Conservation (phyloP, 164 flowering plant genomes). For the Kingdonia uniflora region DNA sequence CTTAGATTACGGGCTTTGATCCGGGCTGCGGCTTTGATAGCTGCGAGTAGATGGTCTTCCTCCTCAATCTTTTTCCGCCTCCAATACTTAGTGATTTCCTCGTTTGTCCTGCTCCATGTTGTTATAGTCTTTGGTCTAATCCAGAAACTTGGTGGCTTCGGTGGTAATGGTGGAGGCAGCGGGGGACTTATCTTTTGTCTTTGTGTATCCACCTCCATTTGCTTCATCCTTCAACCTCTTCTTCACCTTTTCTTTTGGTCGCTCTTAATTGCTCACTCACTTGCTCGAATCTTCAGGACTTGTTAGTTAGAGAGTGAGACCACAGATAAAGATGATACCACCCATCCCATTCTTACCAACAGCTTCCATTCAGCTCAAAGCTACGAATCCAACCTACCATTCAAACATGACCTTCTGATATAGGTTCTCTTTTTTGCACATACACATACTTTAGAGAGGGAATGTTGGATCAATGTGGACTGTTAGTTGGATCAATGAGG, state of each 20-base stretch:
- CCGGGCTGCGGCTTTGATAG: constrained; percentile 76
- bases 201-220: constrained; percentile 2
- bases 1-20: constrained; percentile 46
- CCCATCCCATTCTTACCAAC: no score
- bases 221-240: not conserved
- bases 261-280: no score
- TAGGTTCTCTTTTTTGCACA: no score
- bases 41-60: constrained; percentile 68
- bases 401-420: constrained; percentile 14
- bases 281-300: no score
- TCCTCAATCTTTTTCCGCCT: constrained; percentile 48
- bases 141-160: constrained; percentile 13
- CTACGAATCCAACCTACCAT: constrained; percentile 43
- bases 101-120: constrained; percentile 41
- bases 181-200: constrained; percentile 12
- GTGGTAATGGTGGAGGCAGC: constrained; percentile 22
- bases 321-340: no score
- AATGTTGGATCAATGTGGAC: no score
- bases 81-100: constrained; percentile 67
- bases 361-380: not conserved
- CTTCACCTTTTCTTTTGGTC: not conserved
- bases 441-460: no score
- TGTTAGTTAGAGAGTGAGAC: no score
- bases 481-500: no score
- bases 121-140: not conserved